Evolutionary conservation across 1,284 basidiomycete genomes (phyloP), one percentile per base, ranked within the genome.

Genomic region (Heliocybe sulcata): DNA sequence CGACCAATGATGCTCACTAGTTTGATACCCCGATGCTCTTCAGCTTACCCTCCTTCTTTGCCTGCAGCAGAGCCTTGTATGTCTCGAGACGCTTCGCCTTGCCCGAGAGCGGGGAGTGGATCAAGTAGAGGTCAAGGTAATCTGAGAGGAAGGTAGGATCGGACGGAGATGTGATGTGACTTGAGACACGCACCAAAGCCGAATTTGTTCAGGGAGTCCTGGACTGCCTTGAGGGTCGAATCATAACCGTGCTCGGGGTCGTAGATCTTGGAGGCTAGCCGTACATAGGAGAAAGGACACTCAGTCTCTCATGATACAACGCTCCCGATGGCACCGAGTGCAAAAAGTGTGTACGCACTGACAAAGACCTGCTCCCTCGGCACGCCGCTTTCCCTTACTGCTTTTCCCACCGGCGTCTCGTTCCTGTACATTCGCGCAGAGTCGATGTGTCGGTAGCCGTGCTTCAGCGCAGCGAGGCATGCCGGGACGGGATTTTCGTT

Each of bases 121-220:
- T 84, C 22, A 93, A 72, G 66, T 88, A 88, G 35, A 93, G 73
- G 65, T 92, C 90, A 52, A 91, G 76, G 64, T 90, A 90, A 33
- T 81, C 82, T 84, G 60, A n/a, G n/a, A n/a, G n/a, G n/a, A n/a
- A n/a, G n/a, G n/a, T n/a, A n/a, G n/a, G n/a, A n/a, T n/a, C n/a
- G n/a, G n/a, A n/a, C n/a, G n/a, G n/a, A n/a, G n/a, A n/a, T n/a
- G n/a, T n/a, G n/a, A n/a, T n/a, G n/a, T n/a, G n/a, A n/a, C n/a
- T n/a, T n/a, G n/a, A 4, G 10, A 55, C 16, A 42, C 53, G 57
- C 56, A 85, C 86, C 74, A 26, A 83, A 72, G 47, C 76, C 68
- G 58, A 85, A 77, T 49, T 66, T 74, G 23, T 72, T 64, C 1
- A 89, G 76, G 1, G 85, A 85, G 55, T 75, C 72, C 33, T 85